These are phyloP conservation scores for Mortierella sp. DNA, from an alignment of 371 early-diverging fungal genomes.

Conservation along the genomic window DNA sequence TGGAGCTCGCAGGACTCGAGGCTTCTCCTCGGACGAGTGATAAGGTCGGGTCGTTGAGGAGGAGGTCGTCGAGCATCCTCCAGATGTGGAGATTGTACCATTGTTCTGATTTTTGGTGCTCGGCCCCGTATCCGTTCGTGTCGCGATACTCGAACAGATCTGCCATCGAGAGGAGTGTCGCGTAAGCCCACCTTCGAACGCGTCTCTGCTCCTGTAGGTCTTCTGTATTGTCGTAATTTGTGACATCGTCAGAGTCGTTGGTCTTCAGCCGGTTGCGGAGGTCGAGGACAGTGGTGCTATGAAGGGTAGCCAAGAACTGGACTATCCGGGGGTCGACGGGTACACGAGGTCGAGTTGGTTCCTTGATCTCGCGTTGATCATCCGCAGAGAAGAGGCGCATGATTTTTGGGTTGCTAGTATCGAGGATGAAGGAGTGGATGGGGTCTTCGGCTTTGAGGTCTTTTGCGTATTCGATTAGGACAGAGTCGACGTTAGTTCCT, in stretches of 20 bases:
- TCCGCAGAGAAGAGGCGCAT: background rate
- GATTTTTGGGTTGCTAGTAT: background rate
- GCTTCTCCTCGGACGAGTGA: background rate
- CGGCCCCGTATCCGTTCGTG: background rate
- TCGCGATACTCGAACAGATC: background rate
- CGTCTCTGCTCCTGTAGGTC: background rate
- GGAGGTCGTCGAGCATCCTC: background rate
- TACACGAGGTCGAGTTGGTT: background rate
- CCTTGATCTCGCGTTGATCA: background rate
- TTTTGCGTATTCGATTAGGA: background rate
- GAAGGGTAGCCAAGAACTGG: background rate
- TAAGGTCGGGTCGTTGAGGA: background rate
- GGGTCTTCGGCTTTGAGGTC: background rate
- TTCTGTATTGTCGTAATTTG: background rate
- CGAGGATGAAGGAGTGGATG: constrained; percentile 7
- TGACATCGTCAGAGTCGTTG: background rate
- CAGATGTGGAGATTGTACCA: constrained; percentile 3
- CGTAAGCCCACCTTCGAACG: background rate
- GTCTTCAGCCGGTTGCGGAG: background rate
- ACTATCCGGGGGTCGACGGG: background rate
- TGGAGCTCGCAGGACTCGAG: background rate
- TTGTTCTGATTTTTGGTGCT: background rate
- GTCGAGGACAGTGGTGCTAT: background rate
- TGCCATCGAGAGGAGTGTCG: background rate
- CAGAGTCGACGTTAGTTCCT: background rate